phyloP scores from a whole-genome alignment of 1,284 basidiomycete genomes.

The Trichosporon asahii region DNA sequence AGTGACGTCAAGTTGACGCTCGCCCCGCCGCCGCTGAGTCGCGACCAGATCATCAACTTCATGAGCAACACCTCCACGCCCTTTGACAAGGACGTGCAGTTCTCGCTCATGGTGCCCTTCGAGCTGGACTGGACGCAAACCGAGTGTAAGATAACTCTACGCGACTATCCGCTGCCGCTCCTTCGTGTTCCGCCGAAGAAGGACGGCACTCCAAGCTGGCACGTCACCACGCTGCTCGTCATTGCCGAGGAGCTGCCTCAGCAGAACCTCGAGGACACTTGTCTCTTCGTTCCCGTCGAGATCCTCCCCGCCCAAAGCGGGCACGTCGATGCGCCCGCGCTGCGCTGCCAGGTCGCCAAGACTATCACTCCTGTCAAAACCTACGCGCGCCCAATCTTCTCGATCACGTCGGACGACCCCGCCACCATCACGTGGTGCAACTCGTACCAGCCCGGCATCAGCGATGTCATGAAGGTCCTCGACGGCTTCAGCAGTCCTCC shows the following conservation, averaged over 20 bases:
- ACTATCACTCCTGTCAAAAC: conserved; percentile 94
- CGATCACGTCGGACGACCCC: conserved; percentile 62
- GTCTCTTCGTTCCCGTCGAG: conserved; percentile 67
- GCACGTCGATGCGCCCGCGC: conserved; percentile 57
- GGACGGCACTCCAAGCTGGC: conserved; percentile 21
- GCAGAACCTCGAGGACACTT: conserved; percentile 58
- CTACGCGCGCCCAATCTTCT: conserved; percentile 74
- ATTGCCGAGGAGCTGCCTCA: conserved; percentile 82
- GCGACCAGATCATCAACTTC: conserved; percentile 58
- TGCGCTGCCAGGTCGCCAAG: conserved; percentile 74
- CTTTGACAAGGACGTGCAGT: conserved; percentile 69
- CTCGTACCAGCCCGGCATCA: conserved; percentile 79
- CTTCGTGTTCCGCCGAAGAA: conserved; percentile 46
- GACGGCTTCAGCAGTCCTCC: conserved; percentile 78
- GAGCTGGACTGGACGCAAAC: conserved; percentile 70
- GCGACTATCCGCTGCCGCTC: conserved; percentile 66
- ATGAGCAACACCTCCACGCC: conserved; percentile 46
- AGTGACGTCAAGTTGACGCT: conserved; percentile 62
- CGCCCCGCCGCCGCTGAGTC: conserved; percentile 56
- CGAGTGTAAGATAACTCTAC: conserved; percentile 63
- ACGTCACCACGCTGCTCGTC: conserved; percentile 71
- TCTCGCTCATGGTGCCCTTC: conserved; percentile 78
- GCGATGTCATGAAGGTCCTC: conserved; percentile 79
- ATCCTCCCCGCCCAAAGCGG: conserved; percentile 61
- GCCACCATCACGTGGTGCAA: conserved; percentile 86